Evolutionary conservation across 805 yeast species (phyloP).

Genomic region (Kuraishia hungarica): DNA sequence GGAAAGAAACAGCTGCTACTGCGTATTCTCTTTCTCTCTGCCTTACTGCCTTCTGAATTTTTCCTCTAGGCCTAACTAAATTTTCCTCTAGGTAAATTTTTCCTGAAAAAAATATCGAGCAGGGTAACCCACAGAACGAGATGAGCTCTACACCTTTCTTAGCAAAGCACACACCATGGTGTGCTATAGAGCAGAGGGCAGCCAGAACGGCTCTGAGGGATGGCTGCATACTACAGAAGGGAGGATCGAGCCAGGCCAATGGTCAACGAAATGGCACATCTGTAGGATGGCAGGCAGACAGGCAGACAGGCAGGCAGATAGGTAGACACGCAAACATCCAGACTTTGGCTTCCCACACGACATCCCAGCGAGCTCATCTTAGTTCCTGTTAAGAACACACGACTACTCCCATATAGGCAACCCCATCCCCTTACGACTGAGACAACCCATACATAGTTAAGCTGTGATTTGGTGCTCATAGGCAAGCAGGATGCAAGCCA

Average conservation of each 20-base stretch:
- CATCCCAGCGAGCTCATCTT: too few relatives aligned
- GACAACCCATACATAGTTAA: too few relatives aligned
- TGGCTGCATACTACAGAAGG: not conserved
- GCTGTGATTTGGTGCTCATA: too few relatives aligned
- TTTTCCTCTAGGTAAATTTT: not conserved
- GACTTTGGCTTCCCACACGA: constrained; percentile 3
- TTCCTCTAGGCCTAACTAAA: not conserved
- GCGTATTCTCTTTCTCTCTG: not conserved
- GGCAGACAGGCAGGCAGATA: not conserved
- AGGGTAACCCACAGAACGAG: not conserved
- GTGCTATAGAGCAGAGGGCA: too few relatives aligned
- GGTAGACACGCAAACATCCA: constrained; percentile 1
- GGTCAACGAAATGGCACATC: too few relatives aligned
- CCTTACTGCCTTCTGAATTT: not conserved
- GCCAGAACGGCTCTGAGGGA: too few relatives aligned
- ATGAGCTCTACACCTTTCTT: not conserved
- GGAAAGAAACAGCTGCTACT: not conserved
- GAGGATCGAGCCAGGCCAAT: not conserved
- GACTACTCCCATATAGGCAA: too few relatives aligned
- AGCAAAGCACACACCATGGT: too few relatives aligned
- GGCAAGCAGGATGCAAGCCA: too few relatives aligned
- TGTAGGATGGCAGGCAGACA: not conserved
- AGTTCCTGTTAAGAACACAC: too few relatives aligned
- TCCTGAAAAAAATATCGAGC: not conserved
- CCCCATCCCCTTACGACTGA: too few relatives aligned